Evolutionary conservation across 495 filamentous ascomycete species (phyloP).

Genomic region (Aspergillus ellipticus): DNA sequence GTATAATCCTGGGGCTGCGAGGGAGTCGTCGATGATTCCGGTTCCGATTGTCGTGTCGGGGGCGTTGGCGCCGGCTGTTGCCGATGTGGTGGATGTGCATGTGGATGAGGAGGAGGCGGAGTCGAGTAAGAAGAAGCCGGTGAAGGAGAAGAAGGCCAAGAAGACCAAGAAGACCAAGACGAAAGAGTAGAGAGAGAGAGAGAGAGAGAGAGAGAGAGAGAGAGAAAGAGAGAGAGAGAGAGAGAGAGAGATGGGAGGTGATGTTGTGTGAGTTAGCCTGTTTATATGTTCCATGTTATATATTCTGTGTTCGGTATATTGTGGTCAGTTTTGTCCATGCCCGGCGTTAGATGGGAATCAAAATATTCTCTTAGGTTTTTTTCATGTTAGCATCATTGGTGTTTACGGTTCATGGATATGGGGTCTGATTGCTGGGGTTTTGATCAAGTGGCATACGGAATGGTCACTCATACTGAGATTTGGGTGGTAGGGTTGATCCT

Average conservation of each 20-base stretch:
- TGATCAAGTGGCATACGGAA: no score
- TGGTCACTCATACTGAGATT: no score
- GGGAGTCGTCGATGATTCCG: not conserved
- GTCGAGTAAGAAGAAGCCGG: not conserved
- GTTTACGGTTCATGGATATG: no score
- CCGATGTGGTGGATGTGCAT: constrained; percentile 13
- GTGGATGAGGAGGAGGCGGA: constrained; percentile 12
- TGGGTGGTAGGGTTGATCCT: no score
- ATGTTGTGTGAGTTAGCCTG: not conserved
- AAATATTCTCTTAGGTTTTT: constrained; percentile 1
- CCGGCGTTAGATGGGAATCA: constrained; percentile 21
- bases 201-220: constrained; percentile 20
- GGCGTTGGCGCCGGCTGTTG: constrained; percentile 10
- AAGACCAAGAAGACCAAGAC: constrained; percentile 5
- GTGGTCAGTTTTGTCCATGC: constrained; percentile 3
- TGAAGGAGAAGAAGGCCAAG: constrained; percentile 15
- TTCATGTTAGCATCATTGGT: no score
- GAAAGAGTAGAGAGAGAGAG: constrained; percentile 15
- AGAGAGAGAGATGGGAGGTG: constrained; percentile 19
- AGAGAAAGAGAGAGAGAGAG: no score
- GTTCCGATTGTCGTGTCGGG: constrained; percentile 15
- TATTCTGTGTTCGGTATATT: not conserved
- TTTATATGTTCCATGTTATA: constrained; percentile 10
- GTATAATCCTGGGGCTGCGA: not conserved
- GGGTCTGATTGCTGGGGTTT: no score